Evolutionary conservation across 192 early-diverging fungal species (phyloP).

Genomic region (Backusella morwellensis): DNA sequence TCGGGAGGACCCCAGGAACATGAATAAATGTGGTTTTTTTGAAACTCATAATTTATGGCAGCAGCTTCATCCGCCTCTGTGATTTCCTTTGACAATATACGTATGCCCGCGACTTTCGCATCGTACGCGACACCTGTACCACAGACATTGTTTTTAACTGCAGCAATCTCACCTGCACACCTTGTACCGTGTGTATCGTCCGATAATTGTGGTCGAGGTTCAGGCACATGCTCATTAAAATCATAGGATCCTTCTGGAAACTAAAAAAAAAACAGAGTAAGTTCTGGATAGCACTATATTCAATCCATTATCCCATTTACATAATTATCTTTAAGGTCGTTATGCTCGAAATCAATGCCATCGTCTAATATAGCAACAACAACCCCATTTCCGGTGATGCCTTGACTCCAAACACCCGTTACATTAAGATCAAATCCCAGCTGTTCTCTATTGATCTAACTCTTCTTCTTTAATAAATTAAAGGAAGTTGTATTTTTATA

Average conservation of each 20-base stretch:
- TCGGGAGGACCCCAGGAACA: conserved; percentile 97
- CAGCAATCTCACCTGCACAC: conserved; percentile 97
- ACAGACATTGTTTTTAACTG: conserved; percentile 87
- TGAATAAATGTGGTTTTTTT: conserved; percentile 93
- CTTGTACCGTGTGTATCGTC: conserved; percentile 96
- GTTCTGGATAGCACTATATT: no score
- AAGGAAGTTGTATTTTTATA: neutral
- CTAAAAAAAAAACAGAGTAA: conserved; percentile 31
- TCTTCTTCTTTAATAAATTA: neutral
- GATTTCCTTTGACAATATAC: conserved; percentile 86
- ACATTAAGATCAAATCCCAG: conserved; percentile 89
- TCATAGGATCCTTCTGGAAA: conserved; percentile 89
- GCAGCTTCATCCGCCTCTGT: conserved; percentile 93
- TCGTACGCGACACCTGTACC: conserved; percentile 92
- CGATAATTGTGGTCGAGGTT: conserved; percentile 69
- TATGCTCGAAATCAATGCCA: conserved; percentile 83
- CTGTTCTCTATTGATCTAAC: conserved; percentile 42
- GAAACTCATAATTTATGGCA: conserved; percentile 84
- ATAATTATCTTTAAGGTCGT: conserved; percentile 87
- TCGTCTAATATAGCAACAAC: conserved; percentile 95
- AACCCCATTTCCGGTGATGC: conserved; percentile 83
- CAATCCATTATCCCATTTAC: conserved; percentile 44
- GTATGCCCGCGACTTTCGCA: conserved; percentile 82
- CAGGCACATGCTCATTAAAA: conserved; percentile 78
- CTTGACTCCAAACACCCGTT: conserved; percentile 87